phyloP scores from a whole-genome alignment of 129 eudicot genomes.

The Helianthus annuus region HanXRQr2.0-SUNRISE NC_035436.2:5180051-5180550 shows the following conservation, averaged over 20 bases:
- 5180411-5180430: slow-evolving; percentile 5
- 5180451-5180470: not conserved
- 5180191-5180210: not conserved
- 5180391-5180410: not conserved
- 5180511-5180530: not conserved
- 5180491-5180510: not conserved
- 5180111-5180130: not conserved
- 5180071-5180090: not conserved
- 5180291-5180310: not conserved
- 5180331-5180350: not conserved
- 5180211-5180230: not conserved
- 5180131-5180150: not conserved
- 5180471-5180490: not conserved
- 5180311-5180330: not conserved
- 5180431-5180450: slow-evolving; percentile 5
- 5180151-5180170: slow-evolving; percentile 4
- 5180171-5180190: not conserved
- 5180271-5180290: not conserved
- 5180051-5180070: slow-evolving; percentile 10
- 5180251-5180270: not conserved
- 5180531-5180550: not conserved
- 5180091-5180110: not conserved
- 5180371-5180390: slow-evolving; percentile 1
- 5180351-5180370: slow-evolving; percentile 8
- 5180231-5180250: not conserved